Base-by-base conservation (phyloP, 2,329 filamentous ascomycete species). In the Cryphonectria nitschkei region DNA sequence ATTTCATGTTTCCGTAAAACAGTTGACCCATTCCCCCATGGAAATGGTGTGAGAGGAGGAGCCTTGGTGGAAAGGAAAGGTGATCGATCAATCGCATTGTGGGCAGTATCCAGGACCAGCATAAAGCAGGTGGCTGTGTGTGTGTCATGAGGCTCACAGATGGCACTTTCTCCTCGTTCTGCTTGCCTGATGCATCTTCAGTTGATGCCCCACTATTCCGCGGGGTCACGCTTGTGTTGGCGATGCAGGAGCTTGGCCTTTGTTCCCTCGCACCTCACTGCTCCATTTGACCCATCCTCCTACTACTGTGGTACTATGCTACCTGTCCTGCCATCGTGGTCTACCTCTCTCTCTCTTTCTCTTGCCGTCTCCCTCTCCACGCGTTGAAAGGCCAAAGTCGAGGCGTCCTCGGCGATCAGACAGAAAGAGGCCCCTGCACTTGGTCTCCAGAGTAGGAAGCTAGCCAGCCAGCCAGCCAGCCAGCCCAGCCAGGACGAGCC, bases 81-180 rank as follows among this genome's bases (percentile, higher is more conserved):
- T 6, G 46, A n/a, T 50, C 46, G 7, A n/a, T 50, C 46, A 39
- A 26, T 34, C 58, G 26, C 58, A 39, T 32, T 22, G 34, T 67
- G 65, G 54, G 26, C 22, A 22, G 56, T 46, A 46, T 67, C 43
- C 65, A 67, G 52, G 32, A 61, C n/a, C 43, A 16, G 19, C 43
- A 46, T 7, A 22, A 11, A 67, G 22, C 46, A 63, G 43, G 29
- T 54, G 67, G 46, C 60, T 54, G 46, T 62, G 58, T 54, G n/a
- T 62, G n/a, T 62, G 58, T 54, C 50, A 68, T 72, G 71, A 72
- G 68, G 71, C 71, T 72, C 68, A 71, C 66, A 68, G 46, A 65
- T 26, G 39, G 54, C 29, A n/a, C 54, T 56, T 46, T 41, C 29
- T 11, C 37, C 41, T 29, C 32, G 29, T n/a, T 22, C 43, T 46